Evolutionary conservation across 768 basidiomycete genomes (phyloP).

Genomic region (Pisolithus tinctorius): DNA sequence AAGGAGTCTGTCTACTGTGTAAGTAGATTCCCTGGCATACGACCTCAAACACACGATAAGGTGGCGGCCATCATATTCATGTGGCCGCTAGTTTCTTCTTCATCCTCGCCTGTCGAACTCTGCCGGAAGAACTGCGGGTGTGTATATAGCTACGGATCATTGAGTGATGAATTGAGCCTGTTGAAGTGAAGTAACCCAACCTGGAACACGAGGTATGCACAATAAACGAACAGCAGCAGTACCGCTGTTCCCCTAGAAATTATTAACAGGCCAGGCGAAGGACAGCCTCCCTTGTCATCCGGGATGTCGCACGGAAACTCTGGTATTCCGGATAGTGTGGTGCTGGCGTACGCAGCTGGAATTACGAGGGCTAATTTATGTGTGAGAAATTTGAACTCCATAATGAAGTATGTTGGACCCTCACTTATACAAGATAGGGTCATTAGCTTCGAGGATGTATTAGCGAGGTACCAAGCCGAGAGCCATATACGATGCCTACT

Average conservation of each 20-base stretch:
- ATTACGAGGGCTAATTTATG: constrained; percentile 64
- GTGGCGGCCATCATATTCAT: constrained; percentile 73
- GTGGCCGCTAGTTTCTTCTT: constrained; percentile 28
- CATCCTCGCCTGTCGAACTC: constrained; percentile 19
- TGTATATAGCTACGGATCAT: constrained; percentile 50
- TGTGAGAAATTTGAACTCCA: constrained; percentile 2
- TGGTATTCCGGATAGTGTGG: constrained; percentile 17
- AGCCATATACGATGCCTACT: constrained; percentile 19
- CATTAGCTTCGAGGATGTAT: constrained; percentile 59
- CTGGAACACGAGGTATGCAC: constrained; percentile 72
- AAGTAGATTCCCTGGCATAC: not conserved
- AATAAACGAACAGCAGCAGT: constrained; percentile 66
- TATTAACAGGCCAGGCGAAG: constrained; percentile 48
- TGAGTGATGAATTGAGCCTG: constrained; percentile 3
- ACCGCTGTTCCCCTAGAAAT: constrained; percentile 81
- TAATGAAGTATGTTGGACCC: constrained; percentile 18
- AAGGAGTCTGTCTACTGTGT: constrained; percentile 43
- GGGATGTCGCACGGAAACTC: constrained; percentile 1
- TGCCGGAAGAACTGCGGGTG: constrained; percentile 58
- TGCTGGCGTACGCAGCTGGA: constrained; percentile 76
- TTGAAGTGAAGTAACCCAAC: constrained; percentile 27
- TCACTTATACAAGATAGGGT: constrained; percentile 80
- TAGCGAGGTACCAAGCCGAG: constrained; percentile 32
- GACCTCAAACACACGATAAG: constrained; percentile 32
- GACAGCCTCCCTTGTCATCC: constrained; percentile 10